phyloP scores from a whole-genome alignment of 2,329 filamentous ascomycete species.

The Pestalotiopsis sp. region DNA sequence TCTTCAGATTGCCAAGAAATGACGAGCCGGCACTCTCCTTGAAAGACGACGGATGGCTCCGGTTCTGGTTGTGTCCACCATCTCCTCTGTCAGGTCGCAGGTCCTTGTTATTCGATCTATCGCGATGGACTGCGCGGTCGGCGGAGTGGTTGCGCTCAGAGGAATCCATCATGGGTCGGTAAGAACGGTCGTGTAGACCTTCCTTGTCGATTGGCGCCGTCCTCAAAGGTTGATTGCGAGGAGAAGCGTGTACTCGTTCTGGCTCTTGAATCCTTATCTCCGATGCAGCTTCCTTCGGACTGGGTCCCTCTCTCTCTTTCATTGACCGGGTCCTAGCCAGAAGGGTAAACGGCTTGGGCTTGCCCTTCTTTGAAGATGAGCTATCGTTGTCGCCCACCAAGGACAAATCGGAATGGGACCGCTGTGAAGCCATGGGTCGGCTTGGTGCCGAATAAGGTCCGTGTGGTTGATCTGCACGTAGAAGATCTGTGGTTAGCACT shows the following conservation, averaged over 20 bases:
- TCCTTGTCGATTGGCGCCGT: slow-evolving; percentile 62
- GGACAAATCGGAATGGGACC: slow-evolving; percentile 56
- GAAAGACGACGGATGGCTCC: slow-evolving; percentile 55
- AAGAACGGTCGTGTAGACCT: slow-evolving; percentile 60
- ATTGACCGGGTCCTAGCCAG: slow-evolving; percentile 55
- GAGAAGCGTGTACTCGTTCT: slow-evolving; percentile 36
- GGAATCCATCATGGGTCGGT: slow-evolving; percentile 69
- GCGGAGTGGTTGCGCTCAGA: slow-evolving; percentile 71
- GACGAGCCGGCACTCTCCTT: slow-evolving; percentile 63
- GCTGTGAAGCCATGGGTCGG: slow-evolving; percentile 37
- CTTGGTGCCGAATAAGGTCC: slow-evolving; percentile 41
- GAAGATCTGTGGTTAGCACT: slow-evolving; percentile 24
- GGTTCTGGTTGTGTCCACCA: slow-evolving; percentile 30
- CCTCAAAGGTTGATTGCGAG: slow-evolving; percentile 50
- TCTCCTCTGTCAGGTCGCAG: slow-evolving; percentile 47
- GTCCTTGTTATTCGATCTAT: slow-evolving; percentile 47
- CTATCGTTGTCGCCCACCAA: slow-evolving; percentile 53
- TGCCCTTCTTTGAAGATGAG: slow-evolving; percentile 46
- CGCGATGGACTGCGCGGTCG: slow-evolving; percentile 60
- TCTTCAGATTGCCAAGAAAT: slow-evolving; percentile 75
- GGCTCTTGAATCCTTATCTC: slow-evolving; percentile 36
- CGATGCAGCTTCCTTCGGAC: slow-evolving; percentile 36
- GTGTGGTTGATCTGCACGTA: slow-evolving; percentile 28
- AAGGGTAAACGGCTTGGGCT: slow-evolving; percentile 58
- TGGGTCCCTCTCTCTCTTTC: slow-evolving; percentile 44